Evolutionary conservation across 306 rosid genomes (phyloP), one percentile per base, ranked within the genome.

Genomic region (Lathyrus tuberosus): DNA sequence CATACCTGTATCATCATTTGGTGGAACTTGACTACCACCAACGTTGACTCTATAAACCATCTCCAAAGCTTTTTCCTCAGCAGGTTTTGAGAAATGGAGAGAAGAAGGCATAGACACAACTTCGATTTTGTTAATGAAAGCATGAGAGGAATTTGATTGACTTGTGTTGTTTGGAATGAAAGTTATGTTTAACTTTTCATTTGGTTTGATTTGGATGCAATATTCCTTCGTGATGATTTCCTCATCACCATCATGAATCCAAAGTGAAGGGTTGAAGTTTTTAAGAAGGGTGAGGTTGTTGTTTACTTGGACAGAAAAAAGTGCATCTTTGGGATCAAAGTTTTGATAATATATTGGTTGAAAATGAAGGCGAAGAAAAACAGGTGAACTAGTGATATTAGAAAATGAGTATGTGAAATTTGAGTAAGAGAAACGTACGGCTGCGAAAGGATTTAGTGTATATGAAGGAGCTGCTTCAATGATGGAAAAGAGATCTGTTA

Each of bases 331-430:
- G 14, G 0, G 15, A 35, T 11, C 11, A 10, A 81, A 83, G 24
- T 28, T 47, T 0, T 0, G 7, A 41, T 35, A 54, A 0, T 72
- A 14, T 1, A 38, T 43, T 3, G 81, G 70, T 3, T 51, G 43
- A 57, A 87, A 87, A 52, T 81, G 6, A 4, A 85, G 74, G 5
- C 88, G 72, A 52, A 85, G 6, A 16, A 88, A 83, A 59, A 81
- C 75, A 5, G 76, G 81, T 38, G 82, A 84, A 1, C 10, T 6
- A 0, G 57, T 64, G 8, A 15, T 44, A 3, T 3, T 3, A 44
- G 49, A 2, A 44, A 44, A 14, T 4, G 51, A 14, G 18, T n/a
- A n/a, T 46, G 18, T 46, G 51, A 46, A 46, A 46, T 46, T 46
- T 44, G 51, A n/a, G 18, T 85, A 15, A 26, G 64, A 76, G 6